phyloP scores from a whole-genome alignment of 306 rosid species.

The Acmispon strigosus region DNA sequence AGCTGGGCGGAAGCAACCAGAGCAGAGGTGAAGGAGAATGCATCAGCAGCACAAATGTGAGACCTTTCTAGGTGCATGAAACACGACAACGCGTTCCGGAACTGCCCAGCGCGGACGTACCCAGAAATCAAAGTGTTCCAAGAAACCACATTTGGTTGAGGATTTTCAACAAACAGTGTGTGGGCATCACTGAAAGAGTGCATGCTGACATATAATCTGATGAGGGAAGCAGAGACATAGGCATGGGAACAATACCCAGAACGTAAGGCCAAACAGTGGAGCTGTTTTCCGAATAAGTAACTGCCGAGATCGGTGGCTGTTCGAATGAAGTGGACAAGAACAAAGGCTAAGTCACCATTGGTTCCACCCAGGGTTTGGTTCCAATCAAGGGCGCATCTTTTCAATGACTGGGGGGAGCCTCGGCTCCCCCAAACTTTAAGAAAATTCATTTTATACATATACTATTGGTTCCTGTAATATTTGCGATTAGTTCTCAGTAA shows the following conservation, averaged over 20 bases:
- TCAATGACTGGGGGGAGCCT: too few relatives aligned
- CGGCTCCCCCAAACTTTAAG: too few relatives aligned
- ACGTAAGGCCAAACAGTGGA: constrained; percentile 48
- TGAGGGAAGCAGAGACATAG: constrained; percentile 37
- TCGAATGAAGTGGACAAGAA: constrained; percentile 29
- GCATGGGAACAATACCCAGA: constrained; percentile 44
- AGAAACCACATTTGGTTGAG: constrained; percentile 46
- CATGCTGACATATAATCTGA: constrained; percentile 28
- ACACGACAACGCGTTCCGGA: constrained; percentile 33
- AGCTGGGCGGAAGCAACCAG: constrained; percentile 50
- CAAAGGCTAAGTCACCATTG: neutral
- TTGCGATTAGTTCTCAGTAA: too few relatives aligned
- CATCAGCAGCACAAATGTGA: constrained; percentile 26
- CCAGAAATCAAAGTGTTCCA: constrained; percentile 73
- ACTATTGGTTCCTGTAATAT: too few relatives aligned
- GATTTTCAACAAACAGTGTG: constrained; percentile 46
- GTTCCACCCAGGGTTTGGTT: too few relatives aligned
- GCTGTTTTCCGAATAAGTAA: constrained; percentile 1
- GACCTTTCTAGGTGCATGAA: constrained; percentile 39
- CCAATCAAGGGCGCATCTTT: too few relatives aligned
- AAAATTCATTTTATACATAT: too few relatives aligned
- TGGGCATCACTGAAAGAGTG: constrained; percentile 31
- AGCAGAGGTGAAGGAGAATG: constrained; percentile 50
- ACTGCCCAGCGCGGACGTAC: constrained; percentile 38
- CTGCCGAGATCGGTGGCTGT: too few relatives aligned